A percentile compares a stretch with the other conserved stretches of the same genome.
phyloP scores from a whole-genome alignment of 2,329 filamentous ascomycete species.

The Aspergillus pseudoglaucus region DNA sequence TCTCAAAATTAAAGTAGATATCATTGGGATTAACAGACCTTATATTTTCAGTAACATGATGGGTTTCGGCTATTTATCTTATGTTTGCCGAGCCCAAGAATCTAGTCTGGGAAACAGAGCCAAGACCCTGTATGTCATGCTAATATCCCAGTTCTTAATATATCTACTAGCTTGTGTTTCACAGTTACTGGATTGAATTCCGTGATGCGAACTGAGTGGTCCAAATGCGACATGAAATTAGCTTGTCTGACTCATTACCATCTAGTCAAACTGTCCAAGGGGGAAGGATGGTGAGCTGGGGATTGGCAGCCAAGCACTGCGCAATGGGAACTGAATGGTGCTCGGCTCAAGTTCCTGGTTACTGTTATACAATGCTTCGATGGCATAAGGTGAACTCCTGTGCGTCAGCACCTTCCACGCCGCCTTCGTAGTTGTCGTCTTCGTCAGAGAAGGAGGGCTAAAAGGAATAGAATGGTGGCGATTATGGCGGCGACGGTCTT shows the following conservation, averaged over 20 bases:
- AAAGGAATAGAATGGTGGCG: too few species aligned
- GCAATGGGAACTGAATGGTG: not conserved
- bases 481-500: too few species aligned
- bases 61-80: not conserved
- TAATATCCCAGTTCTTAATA: not conserved
- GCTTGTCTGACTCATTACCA: not conserved
- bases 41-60: not conserved
- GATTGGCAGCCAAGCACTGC: not conserved
- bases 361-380: too few species aligned
- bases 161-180: not conserved
- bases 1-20: not conserved
- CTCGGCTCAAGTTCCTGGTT: too few species aligned
- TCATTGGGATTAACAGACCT: not conserved
- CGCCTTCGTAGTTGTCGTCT: too few species aligned
- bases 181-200: not conserved
- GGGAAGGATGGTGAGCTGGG: not conserved
- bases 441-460: too few species aligned
- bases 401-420: too few species aligned
- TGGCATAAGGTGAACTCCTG: too few species aligned
- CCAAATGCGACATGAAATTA: not conserved
- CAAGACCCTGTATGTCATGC: not conserved
- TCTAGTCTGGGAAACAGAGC: not conserved
- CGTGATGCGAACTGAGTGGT: not conserved
- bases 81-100: not conserved
- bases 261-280: not conserved